Base-by-base conservation (phyloP, 371 early-diverging fungal genomes). In the Rhizomucor miehei region DNA sequence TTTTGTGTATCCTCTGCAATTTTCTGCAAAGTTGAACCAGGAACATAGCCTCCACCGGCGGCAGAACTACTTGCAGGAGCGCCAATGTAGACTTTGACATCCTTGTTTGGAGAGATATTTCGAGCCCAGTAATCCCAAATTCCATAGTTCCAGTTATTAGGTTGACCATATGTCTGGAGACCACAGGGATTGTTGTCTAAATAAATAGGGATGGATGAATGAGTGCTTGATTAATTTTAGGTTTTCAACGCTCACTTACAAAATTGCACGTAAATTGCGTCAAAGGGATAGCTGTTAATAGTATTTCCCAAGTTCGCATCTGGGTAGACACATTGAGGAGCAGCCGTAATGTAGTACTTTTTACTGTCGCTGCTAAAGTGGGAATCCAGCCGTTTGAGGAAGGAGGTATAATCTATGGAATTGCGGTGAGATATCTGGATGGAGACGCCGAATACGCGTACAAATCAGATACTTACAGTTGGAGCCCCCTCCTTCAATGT, bases 241-340 rank as follows among this genome's bases (percentile, higher is more conserved):
- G 12, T 19, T 44, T 10, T 12, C 3, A 19, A 0, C 38, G 1
- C 2, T n/a, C 5, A 59, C 66, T 62, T 67, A 75, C 75, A 89
- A 62, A 86, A 89, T 61, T 89, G 89, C 5, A 88, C 84, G 55
- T 69, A 86, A 11, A 89, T 73, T 62, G 86, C 75, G 65, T 90
- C 90, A 46, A 90, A 75, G 60, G 84, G 79, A 3, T 74, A 75
- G 6, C 34, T 44, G 52, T 80, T 80, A 11, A 87, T 60, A 43
- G 25, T 40, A 16, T 55, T 46, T 14, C 75, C 75, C 20, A 88
- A 65, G 13, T 80, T 80, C 1, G 73, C 67, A 54, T 89, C 90
- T 12, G 89, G 89, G 57, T 74, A 90, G 0, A 81, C 85, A 52
- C 90, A 89, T 56, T 89, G 89, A 3, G 90, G 90, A 5, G 90